Percentiles rank a stretch among this genome's conserved stretches.
Conservation (phyloP, 192 early-diverging fungal genomes). For the Linnemannia elongata region DNA sequence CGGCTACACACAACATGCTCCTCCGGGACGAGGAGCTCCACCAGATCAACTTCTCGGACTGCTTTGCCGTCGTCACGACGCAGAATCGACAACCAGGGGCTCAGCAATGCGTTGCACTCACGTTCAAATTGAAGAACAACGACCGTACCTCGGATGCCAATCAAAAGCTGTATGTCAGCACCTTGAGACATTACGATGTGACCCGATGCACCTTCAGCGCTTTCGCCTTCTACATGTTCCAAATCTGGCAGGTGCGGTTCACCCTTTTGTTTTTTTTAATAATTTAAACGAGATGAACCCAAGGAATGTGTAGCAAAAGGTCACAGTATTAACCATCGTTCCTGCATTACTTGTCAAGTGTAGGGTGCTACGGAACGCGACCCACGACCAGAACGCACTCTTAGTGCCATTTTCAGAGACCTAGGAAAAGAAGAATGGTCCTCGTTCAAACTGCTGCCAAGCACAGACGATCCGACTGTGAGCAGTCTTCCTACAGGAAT, state of each 20-base stretch:
- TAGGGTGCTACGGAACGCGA: background rate
- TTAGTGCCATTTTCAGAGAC: background rate
- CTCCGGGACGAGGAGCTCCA: background rate
- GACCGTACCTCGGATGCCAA: background rate
- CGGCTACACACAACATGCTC: background rate
- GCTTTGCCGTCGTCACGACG: background rate
- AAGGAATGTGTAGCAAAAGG: background rate
- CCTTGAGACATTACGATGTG: background rate
- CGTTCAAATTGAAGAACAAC: background rate
- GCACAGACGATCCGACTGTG: background rate
- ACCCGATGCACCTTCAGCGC: background rate
- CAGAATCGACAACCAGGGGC: background rate
- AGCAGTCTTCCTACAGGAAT: background rate
- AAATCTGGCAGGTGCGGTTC: background rate
- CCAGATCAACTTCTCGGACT: background rate
- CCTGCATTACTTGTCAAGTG: background rate
- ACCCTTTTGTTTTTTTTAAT: background rate
- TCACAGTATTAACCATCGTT: background rate
- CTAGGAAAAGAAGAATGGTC: background rate
- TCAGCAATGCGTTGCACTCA: background rate
- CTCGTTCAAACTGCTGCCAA: background rate
- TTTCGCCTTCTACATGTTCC: background rate
- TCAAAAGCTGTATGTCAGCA: background rate
- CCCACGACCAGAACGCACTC: background rate
- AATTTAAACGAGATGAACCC: background rate